These are phyloP conservation scores for Leishmania major DNA, from an alignment of 208 protist species.

Conservation along the genomic window DNA sequence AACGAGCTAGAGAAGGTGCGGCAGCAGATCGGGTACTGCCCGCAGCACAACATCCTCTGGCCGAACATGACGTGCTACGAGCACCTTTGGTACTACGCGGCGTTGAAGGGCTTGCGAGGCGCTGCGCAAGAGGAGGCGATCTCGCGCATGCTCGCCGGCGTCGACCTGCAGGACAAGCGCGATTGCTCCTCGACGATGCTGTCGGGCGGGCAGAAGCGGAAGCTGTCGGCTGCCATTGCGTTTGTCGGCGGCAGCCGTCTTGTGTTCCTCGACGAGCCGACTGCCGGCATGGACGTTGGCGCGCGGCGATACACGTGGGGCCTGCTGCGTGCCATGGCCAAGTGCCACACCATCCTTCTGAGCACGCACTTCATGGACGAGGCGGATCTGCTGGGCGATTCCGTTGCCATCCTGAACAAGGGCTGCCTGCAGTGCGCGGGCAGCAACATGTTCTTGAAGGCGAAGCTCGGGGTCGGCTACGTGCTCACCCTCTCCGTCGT, in stretches of 20 bases:
- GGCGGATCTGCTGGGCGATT: constrained; percentile 94
- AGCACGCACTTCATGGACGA: constrained; percentile 97
- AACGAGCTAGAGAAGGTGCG: constrained; percentile 47
- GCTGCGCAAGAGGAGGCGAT: constrained; percentile 49
- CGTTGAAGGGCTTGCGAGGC: constrained; percentile 77
- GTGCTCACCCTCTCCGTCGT: constrained; percentile 48
- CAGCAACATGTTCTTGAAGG: constrained; percentile 60
- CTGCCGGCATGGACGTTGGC: constrained; percentile 81
- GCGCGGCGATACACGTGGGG: constrained; percentile 80
- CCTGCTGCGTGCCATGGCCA: constrained; percentile 30
- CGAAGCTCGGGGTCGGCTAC: constrained; percentile 55
- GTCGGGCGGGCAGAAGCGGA: constrained; percentile 87
- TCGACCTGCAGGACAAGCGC: constrained; percentile 63
- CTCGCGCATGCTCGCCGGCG: constrained; percentile 44
- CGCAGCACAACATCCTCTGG: constrained; percentile 60
- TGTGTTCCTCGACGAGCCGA: constrained; percentile 90
- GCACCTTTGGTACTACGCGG: constrained; percentile 89
- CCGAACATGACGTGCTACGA: constrained; percentile 83
- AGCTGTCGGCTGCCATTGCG: constrained; percentile 80
- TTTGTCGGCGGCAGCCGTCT: constrained; percentile 58
- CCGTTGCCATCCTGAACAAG: constrained; percentile 82
- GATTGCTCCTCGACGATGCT: constrained; percentile 55
- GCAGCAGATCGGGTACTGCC: constrained; percentile 72
- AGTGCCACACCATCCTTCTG: constrained; percentile 55
- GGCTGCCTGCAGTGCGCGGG: constrained; percentile 55